Evolutionary conservation across 345 rosid genomes (phyloP), one percentile per base, ranked within the genome.

Genomic region (Barbarea vulgaris): DNA sequence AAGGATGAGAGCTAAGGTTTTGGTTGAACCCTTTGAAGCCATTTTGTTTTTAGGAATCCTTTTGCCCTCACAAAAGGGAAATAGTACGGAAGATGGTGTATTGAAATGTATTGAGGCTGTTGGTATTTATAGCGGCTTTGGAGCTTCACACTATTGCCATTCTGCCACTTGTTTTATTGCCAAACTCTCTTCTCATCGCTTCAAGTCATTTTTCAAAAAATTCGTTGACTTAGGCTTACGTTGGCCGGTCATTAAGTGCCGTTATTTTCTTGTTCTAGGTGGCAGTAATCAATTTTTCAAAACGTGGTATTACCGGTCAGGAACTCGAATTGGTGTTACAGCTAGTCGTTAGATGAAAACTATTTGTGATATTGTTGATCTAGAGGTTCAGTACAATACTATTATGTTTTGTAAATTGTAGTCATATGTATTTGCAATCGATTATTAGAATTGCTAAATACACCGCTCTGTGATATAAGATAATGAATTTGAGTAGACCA

Each of bases 61-160:
- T 59, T 59, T 17, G 12, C 54, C 55, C 67, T 60, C 22, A 33
- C 56, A 48, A 59, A 48, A 24, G 50, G 25, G 21, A 17, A 21
- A 34, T 1, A 10, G 67, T 33, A 60, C 28, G 39, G 58, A 34
- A 10, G 1, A 2, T 48, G 10, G 14, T 71, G 68, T 8, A 34
- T 25, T 34, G 36, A 36, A 17, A 4, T 71, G 59, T 71, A 71
- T 13, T 24, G 51, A 24, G 50, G 28, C 3, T 25, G 67, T 24
- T 18, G 36, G 59, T 71, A 60, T 48, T 47, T 71, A 60, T 71
- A 71, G 19, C 5, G 2, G 15, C 6, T 71, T 71, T 71, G 51
- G 37, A 59, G 56, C 41, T 57, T 33, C 7, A 33, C 24, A 22
- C 46, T n/a, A 7, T 70, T 58, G 25, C 19, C 15, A 46, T 22